Conservation (phyloP, 2,329 filamentous ascomycete species). For the Colletotrichum neosansevieriae region DNA sequence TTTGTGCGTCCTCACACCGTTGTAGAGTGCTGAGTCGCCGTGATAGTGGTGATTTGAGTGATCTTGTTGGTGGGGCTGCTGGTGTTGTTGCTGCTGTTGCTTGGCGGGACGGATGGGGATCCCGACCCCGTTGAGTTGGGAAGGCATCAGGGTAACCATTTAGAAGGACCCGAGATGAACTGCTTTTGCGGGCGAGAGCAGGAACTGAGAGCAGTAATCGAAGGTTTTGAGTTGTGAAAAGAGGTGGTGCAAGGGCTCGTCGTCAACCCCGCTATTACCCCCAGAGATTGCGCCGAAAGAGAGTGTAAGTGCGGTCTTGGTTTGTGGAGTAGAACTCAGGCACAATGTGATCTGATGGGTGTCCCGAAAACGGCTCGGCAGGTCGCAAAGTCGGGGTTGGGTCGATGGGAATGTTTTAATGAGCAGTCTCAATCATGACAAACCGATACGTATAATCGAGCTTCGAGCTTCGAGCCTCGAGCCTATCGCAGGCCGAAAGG, state of each 20-base stretch:
- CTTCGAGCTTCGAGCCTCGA: conserved; percentile 8
- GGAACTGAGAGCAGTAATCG: conserved; percentile 14
- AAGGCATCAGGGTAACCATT: conserved; percentile 47
- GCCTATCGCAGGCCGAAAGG: conserved; percentile 34
- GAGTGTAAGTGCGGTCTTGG: conserved; percentile 39
- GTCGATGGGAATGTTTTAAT: conserved; percentile 34
- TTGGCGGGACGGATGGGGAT: conserved; percentile 51
- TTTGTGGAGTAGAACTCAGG: conserved; percentile 32
- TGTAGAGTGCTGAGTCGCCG: conserved; percentile 38
- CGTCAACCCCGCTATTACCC: conserved; percentile 41
- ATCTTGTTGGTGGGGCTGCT: conserved; percentile 24
- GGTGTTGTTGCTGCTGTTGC: conserved; percentile 42
- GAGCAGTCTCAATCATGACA: conserved; percentile 32
- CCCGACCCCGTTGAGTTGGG: conserved; percentile 49
- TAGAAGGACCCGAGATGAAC: conserved; percentile 28
- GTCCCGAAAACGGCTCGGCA: conserved; percentile 32
- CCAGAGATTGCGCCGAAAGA: conserved; percentile 36
- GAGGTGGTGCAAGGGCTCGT: conserved; percentile 35
- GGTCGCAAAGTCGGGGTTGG: conserved; percentile 12
- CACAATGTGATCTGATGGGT: conserved; percentile 23
- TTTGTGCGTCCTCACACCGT: conserved; percentile 62
- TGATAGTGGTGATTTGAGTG: conserved; percentile 38
- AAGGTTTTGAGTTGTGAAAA: conserved; percentile 26
- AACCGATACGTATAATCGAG: conserved; percentile 33
- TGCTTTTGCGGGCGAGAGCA: conserved; percentile 36